Evolutionary conservation across 2,329 filamentous ascomycete species (phyloP).

Genomic region (Colletotrichum gloeosporioides): DNA sequence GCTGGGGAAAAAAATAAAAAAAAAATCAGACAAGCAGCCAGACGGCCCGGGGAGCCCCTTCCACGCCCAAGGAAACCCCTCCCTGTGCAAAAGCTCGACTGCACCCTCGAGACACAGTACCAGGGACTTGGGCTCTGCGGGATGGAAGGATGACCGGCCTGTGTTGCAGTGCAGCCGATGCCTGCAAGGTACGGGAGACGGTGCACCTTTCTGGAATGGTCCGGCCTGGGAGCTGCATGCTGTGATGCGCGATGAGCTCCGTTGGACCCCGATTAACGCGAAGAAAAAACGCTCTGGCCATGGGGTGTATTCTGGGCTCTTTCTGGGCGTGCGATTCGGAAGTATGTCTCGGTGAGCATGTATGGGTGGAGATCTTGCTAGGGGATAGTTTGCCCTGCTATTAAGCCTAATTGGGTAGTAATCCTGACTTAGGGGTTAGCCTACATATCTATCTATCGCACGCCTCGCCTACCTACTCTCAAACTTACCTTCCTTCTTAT

Average conservation of each 20-base stretch:
- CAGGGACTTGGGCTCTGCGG: conserved; percentile 15
- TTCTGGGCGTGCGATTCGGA: no score
- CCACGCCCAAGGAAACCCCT: background rate
- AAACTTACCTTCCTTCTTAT: no score
- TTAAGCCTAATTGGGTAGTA: no score
- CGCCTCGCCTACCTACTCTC: no score
- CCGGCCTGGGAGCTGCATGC: background rate
- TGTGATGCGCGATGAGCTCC: background rate
- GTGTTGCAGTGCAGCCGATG: conserved; percentile 16
- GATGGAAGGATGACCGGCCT: background rate
- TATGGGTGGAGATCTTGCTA: no score
- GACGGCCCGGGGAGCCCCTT: background rate
- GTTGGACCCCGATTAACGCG: background rate
- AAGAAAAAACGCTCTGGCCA: no score
- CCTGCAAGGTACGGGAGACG: conserved; percentile 20
- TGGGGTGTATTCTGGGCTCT: no score
- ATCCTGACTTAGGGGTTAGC: no score
- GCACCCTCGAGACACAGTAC: background rate
- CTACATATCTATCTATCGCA: no score
- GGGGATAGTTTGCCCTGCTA: no score
- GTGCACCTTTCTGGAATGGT: conserved; percentile 16
- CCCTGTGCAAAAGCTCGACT: background rate
- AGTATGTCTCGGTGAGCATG: no score
- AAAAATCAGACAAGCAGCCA: background rate
- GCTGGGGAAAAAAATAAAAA: background rate